Evolutionary conservation across 495 filamentous ascomycete species (phyloP).

Genomic region (Aspergillus ellipticus): DNA sequence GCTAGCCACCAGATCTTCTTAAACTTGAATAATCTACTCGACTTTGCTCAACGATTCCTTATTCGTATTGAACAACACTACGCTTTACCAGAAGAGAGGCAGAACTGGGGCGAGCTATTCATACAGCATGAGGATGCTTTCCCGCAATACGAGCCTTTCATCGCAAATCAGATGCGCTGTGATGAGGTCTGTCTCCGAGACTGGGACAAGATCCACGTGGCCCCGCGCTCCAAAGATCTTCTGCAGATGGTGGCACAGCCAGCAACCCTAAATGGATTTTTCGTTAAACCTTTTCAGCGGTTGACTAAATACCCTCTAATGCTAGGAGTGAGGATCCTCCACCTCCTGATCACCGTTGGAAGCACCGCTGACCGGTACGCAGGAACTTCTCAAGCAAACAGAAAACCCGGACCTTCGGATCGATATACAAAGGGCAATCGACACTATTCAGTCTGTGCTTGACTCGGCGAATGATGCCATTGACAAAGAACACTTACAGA

Average conservation of each 20-base stretch:
- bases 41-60: slow-evolving; percentile 91
- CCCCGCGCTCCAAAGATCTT: slow-evolving; percentile 52
- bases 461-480: slow-evolving; percentile 85
- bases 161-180: slow-evolving; percentile 75
- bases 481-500: slow-evolving; percentile 73
- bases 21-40: slow-evolving; percentile 88
- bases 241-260: slow-evolving; percentile 61
- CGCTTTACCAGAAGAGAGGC: slow-evolving; percentile 66
- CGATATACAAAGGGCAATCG: slow-evolving; percentile 68
- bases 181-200: slow-evolving; percentile 45
- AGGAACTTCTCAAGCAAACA: slow-evolving; percentile 84
- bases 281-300: slow-evolving; percentile 94
- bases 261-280: slow-evolving; percentile 72
- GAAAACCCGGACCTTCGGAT: slow-evolving; percentile 63
- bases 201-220: slow-evolving; percentile 53
- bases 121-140: slow-evolving; percentile 75
- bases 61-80: slow-evolving; percentile 96
- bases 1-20: slow-evolving; percentile 92
- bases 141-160: slow-evolving; percentile 90
- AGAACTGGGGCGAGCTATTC: slow-evolving; percentile 92
- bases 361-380: slow-evolving; percentile 9
- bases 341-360: background rate
- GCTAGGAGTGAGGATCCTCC: slow-evolving; percentile 60
- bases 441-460: slow-evolving; percentile 71
- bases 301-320: slow-evolving; percentile 91